Evolutionary conservation across 129 eudicot species (phyloP).

Genomic region (Flaveria brownii): DNA sequence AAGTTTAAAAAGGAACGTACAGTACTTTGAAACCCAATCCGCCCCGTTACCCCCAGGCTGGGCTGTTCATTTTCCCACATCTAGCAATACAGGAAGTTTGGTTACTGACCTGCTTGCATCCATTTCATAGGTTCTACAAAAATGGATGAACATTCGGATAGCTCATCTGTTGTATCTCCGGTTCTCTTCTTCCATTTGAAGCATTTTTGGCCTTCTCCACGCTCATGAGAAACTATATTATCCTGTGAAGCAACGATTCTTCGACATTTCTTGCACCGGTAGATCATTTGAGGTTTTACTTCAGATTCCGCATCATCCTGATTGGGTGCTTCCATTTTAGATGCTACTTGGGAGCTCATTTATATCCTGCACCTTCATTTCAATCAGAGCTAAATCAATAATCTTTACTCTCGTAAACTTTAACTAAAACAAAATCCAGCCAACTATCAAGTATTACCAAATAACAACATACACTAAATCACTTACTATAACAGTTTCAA

Average conservation of each 20-base stretch:
- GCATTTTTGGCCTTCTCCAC: conserved; percentile 60
- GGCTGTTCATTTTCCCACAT: too few species aligned
- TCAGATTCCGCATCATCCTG: conserved; percentile 34
- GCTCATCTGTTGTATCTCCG: conserved; percentile 31
- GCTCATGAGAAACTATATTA: conserved; percentile 62
- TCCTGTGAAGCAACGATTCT: conserved; percentile 83
- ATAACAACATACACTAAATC: too few species aligned
- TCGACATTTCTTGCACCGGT: conserved; percentile 84
- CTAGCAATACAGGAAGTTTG: neutral
- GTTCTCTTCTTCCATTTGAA: conserved; percentile 71
- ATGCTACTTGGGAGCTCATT: conserved; percentile 25
- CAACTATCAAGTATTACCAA: too few species aligned
- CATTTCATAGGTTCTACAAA: conserved; percentile 97
- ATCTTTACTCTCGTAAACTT: neutral
- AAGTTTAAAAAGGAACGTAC: too few species aligned
- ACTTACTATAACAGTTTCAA: too few species aligned
- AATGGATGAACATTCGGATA: conserved; percentile 72
- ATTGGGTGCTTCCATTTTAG: conserved; percentile 41
- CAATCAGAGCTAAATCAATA: neutral
- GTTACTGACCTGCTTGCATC: conserved; percentile 72
- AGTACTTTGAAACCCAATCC: neutral
- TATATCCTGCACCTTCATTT: neutral
- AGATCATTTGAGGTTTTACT: conserved; percentile 49
- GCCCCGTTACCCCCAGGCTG: too few species aligned
- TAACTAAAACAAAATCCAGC: too few species aligned